Base-by-base conservation (phyloP, 441 rosid species). In the Isatis lusitanica region DNA sequence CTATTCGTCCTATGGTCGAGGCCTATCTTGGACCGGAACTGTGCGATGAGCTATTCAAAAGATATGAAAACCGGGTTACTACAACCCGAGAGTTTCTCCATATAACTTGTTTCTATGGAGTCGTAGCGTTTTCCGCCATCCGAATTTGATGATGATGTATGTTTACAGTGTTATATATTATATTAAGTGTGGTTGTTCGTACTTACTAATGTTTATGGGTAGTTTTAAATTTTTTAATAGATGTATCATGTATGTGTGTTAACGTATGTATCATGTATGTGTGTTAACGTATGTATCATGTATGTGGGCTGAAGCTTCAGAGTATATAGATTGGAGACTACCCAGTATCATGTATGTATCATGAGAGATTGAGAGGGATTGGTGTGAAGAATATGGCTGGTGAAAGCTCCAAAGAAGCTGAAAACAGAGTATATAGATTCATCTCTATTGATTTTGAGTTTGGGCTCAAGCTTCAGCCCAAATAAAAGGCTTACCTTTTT, bases 311-410 rank as follows among this genome's bases (percentile, higher is more conserved):
- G n/a, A n/a, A n/a, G n/a, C n/a, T n/a, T n/a, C n/a, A n/a, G n/a
- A n/a, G n/a, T n/a, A n/a, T n/a, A n/a, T n/a, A n/a, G n/a, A n/a
- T n/a, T n/a, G n/a, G n/a, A n/a, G n/a, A n/a, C n/a, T n/a, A n/a
- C n/a, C n/a, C n/a, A n/a, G n/a, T n/a, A n/a, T n/a, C n/a, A n/a
- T n/a, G n/a, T n/a, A n/a, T n/a, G n/a, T n/a, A n/a, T n/a, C n/a
- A n/a, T n/a, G n/a, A n/a, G n/a, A n/a, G n/a, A n/a, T n/a, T n/a
- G 97, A 87, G 82, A 78, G 83, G 80, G 68, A 79, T 21, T 21
- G 89, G 87, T 38, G 88, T 82, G 2, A 84, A 79, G 78, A 89
- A 94, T 79, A 66, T 81, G 71, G 80, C 87, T 30, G 96, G 94
- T 42, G 75, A 84, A 60, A 94, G 99, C 87, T 79, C 84, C 58